Conservation (phyloP, 176 grass and related monocot genomes). For the Oryza meridionalis region DNA sequence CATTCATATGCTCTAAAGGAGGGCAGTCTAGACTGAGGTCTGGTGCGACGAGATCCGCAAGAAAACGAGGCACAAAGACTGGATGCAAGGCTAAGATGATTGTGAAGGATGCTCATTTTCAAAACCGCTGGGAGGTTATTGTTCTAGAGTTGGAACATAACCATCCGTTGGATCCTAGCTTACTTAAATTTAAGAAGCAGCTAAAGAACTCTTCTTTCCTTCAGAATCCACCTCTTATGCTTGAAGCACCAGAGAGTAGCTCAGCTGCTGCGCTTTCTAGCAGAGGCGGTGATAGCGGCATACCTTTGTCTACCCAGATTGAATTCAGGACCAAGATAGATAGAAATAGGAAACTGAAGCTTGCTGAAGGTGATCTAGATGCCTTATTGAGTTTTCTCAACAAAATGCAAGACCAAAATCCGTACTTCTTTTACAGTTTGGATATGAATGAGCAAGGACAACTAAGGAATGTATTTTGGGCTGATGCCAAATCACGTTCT, state of each 20-base stretch:
- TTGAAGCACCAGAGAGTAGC: slow-evolving; percentile 42
- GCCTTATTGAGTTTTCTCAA: slow-evolving; percentile 67
- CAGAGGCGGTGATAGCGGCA: slow-evolving; percentile 34
- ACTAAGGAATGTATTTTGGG: slow-evolving; percentile 82
- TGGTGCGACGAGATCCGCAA: slow-evolving; percentile 59
- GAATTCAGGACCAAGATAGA: slow-evolving; percentile 63
- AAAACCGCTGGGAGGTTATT: slow-evolving; percentile 83
- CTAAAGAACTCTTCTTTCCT: slow-evolving; percentile 64
- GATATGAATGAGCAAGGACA: slow-evolving; percentile 90
- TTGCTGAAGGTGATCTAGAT: slow-evolving; percentile 74
- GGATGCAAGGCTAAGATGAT: slow-evolving; percentile 93
- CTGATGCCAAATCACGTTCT: slow-evolving; percentile 76
- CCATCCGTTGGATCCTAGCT: slow-evolving; percentile 70
- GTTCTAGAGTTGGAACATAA: slow-evolving; percentile 84
- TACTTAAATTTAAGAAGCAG: slow-evolving; percentile 73
- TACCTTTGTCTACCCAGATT: slow-evolving; percentile 43
- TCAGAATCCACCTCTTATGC: slow-evolving; percentile 42
- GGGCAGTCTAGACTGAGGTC: slow-evolving; percentile 73
- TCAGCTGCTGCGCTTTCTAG: slow-evolving; percentile 31
- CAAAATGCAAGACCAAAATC: slow-evolving; percentile 76
- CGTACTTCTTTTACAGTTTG: slow-evolving; percentile 75
- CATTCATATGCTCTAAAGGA: slow-evolving; percentile 84
- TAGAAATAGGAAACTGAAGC: slow-evolving; percentile 68
- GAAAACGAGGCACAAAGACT: slow-evolving; percentile 68
- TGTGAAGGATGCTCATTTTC: slow-evolving; percentile 85